Percentiles rank a stretch among this genome's conserved stretches.
Evolutionary conservation across 768 basidiomycete species (phyloP).

Genomic region (Suillus ampliporus): DNA sequence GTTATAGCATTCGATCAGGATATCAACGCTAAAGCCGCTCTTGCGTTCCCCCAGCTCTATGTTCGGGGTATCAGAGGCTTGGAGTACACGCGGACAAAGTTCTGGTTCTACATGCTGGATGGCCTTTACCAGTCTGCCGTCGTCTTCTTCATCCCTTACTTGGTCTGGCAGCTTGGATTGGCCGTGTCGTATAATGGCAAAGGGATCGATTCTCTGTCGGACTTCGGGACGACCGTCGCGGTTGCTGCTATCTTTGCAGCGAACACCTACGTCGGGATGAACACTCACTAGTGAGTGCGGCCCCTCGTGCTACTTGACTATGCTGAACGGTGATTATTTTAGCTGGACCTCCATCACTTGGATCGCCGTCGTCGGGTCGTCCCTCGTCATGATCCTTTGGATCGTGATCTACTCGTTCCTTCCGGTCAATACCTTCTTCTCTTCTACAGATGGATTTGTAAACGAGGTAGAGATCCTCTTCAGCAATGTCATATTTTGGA

Average conservation of each 20-base stretch:
- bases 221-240: conserved; percentile 92
- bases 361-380: conserved; percentile 80
- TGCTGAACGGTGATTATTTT: conserved; percentile 15
- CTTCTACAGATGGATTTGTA: conserved; percentile 72
- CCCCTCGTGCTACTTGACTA: conserved; percentile 16
- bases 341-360: conserved; percentile 89
- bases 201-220: conserved; percentile 78
- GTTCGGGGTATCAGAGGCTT: conserved; percentile 91
- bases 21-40: conserved; percentile 83
- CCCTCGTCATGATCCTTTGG: conserved; percentile 86
- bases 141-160: conserved; percentile 86
- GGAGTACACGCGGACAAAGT: conserved; percentile 90
- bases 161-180: conserved; percentile 69
- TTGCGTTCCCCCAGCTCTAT: conserved; percentile 96
- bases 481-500: conserved; percentile 84
- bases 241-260: conserved; percentile 88
- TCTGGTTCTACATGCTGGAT: conserved; percentile 95
- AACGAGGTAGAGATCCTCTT: conserved; percentile 77
- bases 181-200: conserved; percentile 79
- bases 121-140: conserved; percentile 92
- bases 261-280: conserved; percentile 89
- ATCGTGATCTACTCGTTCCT: conserved; percentile 88
- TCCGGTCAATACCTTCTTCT: conserved; percentile 72
- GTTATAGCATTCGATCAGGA: conserved; percentile 88
- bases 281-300: conserved; percentile 81